Conservation (phyloP, 176 grass and related monocot species). For the Olyra latifolia region DNA sequence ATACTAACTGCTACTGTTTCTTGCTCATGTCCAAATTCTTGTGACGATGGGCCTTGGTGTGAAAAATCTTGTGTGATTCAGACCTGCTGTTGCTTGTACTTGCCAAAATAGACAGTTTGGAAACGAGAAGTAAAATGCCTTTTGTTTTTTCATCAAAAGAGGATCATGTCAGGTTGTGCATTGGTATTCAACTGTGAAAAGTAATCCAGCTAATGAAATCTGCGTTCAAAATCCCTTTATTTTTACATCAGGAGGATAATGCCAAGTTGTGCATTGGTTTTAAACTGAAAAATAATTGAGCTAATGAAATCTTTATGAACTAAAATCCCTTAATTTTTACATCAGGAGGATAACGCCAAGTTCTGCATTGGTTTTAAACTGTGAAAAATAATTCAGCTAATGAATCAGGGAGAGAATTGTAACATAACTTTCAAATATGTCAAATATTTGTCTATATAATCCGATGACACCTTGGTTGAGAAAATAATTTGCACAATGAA, state of each 20-base stretch:
- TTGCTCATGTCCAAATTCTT: slow-evolving; percentile 9
- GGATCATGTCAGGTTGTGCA: background rate
- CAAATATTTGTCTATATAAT: no score
- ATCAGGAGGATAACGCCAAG: no score
- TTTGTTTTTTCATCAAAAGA: slow-evolving; percentile 27
- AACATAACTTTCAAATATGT: background rate
- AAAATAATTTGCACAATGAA: no score
- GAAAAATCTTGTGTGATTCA: slow-evolving; percentile 11
- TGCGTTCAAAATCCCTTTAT: background rate
- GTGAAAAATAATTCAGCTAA: no score
- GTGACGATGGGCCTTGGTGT: background rate
- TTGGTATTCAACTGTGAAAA: slow-evolving; percentile 24
- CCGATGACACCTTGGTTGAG: no score
- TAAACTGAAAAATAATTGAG: no score
- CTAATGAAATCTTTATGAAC: no score
- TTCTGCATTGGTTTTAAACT: no score
- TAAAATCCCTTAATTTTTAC: no score
- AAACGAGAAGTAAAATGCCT: background rate
- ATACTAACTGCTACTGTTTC: slow-evolving; percentile 26
- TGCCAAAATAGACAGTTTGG: slow-evolving; percentile 31
- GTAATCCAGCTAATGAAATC: background rate
- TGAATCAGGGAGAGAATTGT: background rate
- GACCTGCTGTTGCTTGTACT: slow-evolving; percentile 23
- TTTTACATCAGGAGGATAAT: no score
- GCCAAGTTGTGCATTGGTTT: no score